Evolutionary conservation across 2,329 filamentous ascomycete species (phyloP), one percentile per base, ranked within the genome.

Genomic region (Penicillium sp.): DNA sequence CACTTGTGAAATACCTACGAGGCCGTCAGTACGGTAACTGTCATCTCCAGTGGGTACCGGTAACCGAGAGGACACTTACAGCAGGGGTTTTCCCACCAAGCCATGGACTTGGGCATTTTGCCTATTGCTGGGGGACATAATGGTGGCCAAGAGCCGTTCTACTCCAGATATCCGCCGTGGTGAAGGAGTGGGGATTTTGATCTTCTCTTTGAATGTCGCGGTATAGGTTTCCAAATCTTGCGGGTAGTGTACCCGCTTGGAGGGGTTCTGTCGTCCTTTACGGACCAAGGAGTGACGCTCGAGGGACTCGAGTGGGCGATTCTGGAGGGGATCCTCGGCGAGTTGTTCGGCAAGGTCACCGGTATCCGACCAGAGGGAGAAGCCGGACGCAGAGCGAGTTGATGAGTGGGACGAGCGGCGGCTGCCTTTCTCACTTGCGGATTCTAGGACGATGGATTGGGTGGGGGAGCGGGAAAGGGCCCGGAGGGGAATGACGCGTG

Each of bases 331-430:
- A 73, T 96, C 86, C 69, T 89, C 88, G 68, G 85, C 89, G 66
- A 92, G 82, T 81, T 95, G 93, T 79, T 97, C 93, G 69, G 90
- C 91, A 68, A 97, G 85, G 76, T 97, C 94, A 70, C 92, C 93
- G 43, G 93, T 96, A 75, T 97, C 92, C 71, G 90, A 92, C 92
- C 91, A 97, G 67, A 89, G 85, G 56, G 87, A 90, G 74, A 90
- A 89, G 68, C 88, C 85, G 58, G 85, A 89, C 73, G 81, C 81
- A 57, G 83, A 85, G 68, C 75, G 74, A 67, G 67, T 65, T 27
- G 79, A 77, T 59, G 76, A 77, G 49, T 68, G 65, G 26, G 83
- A 85, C 64, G 79, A 82, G 71, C 78, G 79, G 67, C 78, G 76
- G 67, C 74, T 75, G 67, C 75, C 78, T 69, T 81, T 77, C 66